Percentiles rank a stretch among this genome's conserved stretches.
Conservation (phyloP, 495 filamentous ascomycete genomes). For the Hypomontagnella monticulosa region DNA sequence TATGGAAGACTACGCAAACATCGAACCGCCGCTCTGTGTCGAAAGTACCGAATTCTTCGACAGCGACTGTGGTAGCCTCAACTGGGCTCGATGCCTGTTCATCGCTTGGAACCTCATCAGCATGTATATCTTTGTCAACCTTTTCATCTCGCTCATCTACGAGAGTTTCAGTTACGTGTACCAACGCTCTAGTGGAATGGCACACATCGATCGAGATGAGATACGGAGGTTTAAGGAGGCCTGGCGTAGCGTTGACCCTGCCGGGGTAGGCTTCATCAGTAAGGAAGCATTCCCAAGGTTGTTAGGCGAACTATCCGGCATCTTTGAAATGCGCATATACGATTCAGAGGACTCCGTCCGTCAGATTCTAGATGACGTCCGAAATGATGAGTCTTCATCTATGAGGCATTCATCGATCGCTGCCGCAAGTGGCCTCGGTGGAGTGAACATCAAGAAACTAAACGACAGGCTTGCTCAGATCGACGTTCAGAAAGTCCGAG, state of each 20-base stretch:
- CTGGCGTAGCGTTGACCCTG: conserved; percentile 93
- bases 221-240: conserved; percentile 97
- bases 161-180: conserved; percentile 99
- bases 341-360: conserved; percentile 86
- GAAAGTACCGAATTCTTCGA: conserved; percentile 71
- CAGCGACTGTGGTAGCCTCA: conserved; percentile 91
- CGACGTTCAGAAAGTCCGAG: conserved; percentile 75
- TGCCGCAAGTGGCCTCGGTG: conserved; percentile 60
- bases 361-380: conserved; percentile 83
- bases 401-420: conserved; percentile 65
- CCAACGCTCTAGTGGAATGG: conserved; percentile 87
- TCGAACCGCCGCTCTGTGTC: conserved; percentile 80
- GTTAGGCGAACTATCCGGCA: conserved; percentile 88
- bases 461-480: conserved; percentile 79
- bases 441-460: conserved; percentile 80
- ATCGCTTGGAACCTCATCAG: conserved; percentile 98
- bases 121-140: conserved; percentile 99
- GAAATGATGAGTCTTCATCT: conserved; percentile 59
- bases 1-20: conserved; percentile 94
- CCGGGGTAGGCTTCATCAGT: conserved; percentile 88
- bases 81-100: conserved; percentile 89
- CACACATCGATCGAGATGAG: conserved; percentile 87
- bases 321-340: conserved; percentile 98
- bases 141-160: conserved; percentile 98
- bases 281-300: conserved; percentile 93